A percentile compares a stretch with the other conserved stretches of the same genome.
phyloP scores from a whole-genome alignment of 805 yeast species.

The Starmerella apis region DNA sequence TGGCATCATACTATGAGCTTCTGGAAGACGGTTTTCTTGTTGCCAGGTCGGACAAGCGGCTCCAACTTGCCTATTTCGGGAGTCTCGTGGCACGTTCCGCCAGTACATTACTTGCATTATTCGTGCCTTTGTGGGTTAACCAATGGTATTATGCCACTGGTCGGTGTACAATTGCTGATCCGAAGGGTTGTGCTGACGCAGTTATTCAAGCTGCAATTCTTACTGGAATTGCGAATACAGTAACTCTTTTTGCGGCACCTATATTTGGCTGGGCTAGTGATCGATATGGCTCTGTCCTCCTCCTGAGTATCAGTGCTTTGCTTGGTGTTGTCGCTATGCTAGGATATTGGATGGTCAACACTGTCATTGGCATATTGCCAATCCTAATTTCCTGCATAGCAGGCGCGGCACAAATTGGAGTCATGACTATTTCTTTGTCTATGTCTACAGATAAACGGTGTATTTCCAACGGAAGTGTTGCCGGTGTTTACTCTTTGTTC shows the following conservation, averaged over 20 bases:
- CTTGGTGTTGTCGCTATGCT: slow-evolving; percentile 23
- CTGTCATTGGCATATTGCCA: slow-evolving; percentile 34
- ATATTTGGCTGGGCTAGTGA: slow-evolving; percentile 53
- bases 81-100: slow-evolving; percentile 55
- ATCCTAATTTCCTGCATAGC: slow-evolving; percentile 37
- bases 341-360: slow-evolving; percentile 23
- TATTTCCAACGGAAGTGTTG: slow-evolving; percentile 48
- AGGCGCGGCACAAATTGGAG: slow-evolving; percentile 54
- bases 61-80: slow-evolving; percentile 50
- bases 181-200: slow-evolving; percentile 47
- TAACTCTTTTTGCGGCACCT: slow-evolving; percentile 52
- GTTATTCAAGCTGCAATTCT: slow-evolving; percentile 56
- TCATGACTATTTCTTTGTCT: slow-evolving; percentile 54
- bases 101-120: slow-evolving; percentile 47
- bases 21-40: slow-evolving; percentile 41
- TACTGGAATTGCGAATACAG: slow-evolving; percentile 54
- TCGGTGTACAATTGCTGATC: slow-evolving; percentile 34
- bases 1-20: slow-evolving; percentile 34
- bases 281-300: slow-evolving; percentile 33
- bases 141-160: slow-evolving; percentile 45
- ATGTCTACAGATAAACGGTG: slow-evolving; percentile 41
- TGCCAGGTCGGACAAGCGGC: slow-evolving; percentile 39
- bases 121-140: slow-evolving; percentile 54
- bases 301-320: slow-evolving; percentile 28
- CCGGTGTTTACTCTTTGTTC: slow-evolving; percentile 57